Evolutionary conservation across 768 basidiomycete species (phyloP), one percentile per base, ranked within the genome.

Genomic region (Hydnomerulius pinastri): DNA sequence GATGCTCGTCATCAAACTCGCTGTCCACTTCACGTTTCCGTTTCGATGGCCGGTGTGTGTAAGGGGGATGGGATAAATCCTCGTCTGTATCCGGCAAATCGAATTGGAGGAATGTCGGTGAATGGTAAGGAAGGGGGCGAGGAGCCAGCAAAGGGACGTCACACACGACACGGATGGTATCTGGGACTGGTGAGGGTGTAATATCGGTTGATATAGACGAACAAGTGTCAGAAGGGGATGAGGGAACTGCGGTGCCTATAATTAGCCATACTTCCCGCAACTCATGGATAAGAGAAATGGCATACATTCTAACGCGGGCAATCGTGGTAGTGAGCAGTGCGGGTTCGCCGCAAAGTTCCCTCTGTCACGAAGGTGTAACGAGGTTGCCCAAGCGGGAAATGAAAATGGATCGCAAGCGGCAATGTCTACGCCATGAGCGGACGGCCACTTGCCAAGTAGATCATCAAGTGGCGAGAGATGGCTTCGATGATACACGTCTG

Each of bases 61-160:
- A 86, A 0, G 85, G 86, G 6, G 86, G 82, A 55, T 80, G 80
- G 0, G 86, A 86, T 35, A 86, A 77, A 61, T 87, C 84, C 61
- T 85, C 81, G 67, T 85, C 83, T 7, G 80, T 70, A 68, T 85
- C 85, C 0, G 86, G 86, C 20, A 80, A 70, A 48, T 83, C 81
- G 63, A 83, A 86, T 46, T 85, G 81, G 48, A 87, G 79, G 64
- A 86, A 85, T 0, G 78, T 80, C 23, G 85, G 85, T 9, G 83
- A 83, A 48, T 84, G 82, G 67, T 82, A 86, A 2, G 85, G 86
- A 30, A 86, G 78, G 0, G 85, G 85, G 21, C 79, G 79, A 11
- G 86, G 85, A 0, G 83, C 85, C 53, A 86, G 69, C 48, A 87
- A 73, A n/a, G 85, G 85, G 2, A 82, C 81, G 53, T 83, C 78